Evolutionary conservation across 2,329 filamentous ascomycete species (phyloP).

Genomic region (Apiospora sp.): DNA sequence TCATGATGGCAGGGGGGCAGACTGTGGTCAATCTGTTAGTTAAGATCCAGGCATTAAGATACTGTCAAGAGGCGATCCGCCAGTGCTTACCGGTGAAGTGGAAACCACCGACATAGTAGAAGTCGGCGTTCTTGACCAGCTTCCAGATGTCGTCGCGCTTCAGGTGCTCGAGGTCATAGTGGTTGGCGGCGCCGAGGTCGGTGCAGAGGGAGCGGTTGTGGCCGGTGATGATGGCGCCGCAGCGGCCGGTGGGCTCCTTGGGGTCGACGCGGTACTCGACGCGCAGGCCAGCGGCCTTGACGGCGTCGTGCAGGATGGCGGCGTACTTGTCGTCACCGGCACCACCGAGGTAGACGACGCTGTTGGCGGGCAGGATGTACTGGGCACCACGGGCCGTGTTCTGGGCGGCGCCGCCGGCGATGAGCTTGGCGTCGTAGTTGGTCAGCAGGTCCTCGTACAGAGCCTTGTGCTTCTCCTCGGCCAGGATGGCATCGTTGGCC

Average conservation of each 20-base stretch:
- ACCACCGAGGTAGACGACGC: slow-evolving; percentile 91
- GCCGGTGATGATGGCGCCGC: slow-evolving; percentile 95
- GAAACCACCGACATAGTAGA: slow-evolving; percentile 95
- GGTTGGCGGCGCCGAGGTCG: slow-evolving; percentile 94
- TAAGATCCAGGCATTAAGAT: too few relatives aligned
- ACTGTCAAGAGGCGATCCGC: not conserved
- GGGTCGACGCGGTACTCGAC: slow-evolving; percentile 95
- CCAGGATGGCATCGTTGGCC: slow-evolving; percentile 96
- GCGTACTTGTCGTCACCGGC: slow-evolving; percentile 97
- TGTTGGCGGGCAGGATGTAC: slow-evolving; percentile 91
- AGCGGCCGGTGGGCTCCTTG: slow-evolving; percentile 85
- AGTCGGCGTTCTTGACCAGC: slow-evolving; percentile 85
- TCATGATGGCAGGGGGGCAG: slow-evolving; percentile 87
- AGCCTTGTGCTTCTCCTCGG: slow-evolving; percentile 86
- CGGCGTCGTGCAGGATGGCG: slow-evolving; percentile 84
- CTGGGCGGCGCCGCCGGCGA: slow-evolving; percentile 95
- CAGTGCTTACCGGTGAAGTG: slow-evolving; percentile 77
- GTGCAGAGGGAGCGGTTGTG: slow-evolving; percentile 96
- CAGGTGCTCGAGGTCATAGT: slow-evolving; percentile 94
- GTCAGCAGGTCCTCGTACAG: slow-evolving; percentile 94
- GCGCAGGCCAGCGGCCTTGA: slow-evolving; percentile 85
- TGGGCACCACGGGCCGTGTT: slow-evolving; percentile 96
- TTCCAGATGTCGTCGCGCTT: slow-evolving; percentile 92
- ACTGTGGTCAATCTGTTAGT: slow-evolving; percentile 55
- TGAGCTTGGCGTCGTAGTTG: slow-evolving; percentile 92